A percentile compares a stretch with the other conserved stretches of the same genome.
Conservation (phyloP, 2,329 filamentous ascomycete species). For the Ascochyta pisi region DNA sequence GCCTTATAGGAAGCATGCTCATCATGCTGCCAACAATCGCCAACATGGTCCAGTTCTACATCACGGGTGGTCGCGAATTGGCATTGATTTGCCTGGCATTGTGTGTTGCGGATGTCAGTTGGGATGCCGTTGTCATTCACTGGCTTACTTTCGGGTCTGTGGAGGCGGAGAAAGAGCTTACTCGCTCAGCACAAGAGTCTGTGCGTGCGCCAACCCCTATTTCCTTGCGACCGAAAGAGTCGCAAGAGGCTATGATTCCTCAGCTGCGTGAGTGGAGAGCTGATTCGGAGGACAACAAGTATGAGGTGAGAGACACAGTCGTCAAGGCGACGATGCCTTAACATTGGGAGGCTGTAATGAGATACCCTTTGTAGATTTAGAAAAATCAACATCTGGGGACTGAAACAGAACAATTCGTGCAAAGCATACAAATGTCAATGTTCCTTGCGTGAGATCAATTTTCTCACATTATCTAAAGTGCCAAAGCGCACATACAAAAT, state of each 20-base stretch:
- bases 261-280: background rate
- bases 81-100: constrained; percentile 46
- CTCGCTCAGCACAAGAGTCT: background rate
- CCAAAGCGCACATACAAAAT: too few species aligned
- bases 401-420: background rate
- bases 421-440: too few species aligned
- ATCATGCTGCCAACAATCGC: constrained; percentile 45
- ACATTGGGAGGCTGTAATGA: background rate
- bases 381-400: background rate
- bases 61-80: constrained; percentile 34
- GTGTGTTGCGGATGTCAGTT: constrained; percentile 45
- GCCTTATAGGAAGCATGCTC: constrained; percentile 34
- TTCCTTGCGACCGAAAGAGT: background rate
- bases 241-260: background rate
- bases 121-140: constrained; percentile 18
- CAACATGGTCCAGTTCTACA: constrained; percentile 43
- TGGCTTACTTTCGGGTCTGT: constrained; percentile 21
- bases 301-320: background rate
- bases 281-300: background rate
- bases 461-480: too few species aligned
- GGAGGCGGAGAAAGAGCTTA: constrained; percentile 11
- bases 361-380: background rate
- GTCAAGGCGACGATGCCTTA: background rate
- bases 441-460: too few species aligned
- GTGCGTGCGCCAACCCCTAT: background rate